Base-by-base conservation (phyloP, 805 yeast genomes). In the Cyberlindnera mycetangii region DNA sequence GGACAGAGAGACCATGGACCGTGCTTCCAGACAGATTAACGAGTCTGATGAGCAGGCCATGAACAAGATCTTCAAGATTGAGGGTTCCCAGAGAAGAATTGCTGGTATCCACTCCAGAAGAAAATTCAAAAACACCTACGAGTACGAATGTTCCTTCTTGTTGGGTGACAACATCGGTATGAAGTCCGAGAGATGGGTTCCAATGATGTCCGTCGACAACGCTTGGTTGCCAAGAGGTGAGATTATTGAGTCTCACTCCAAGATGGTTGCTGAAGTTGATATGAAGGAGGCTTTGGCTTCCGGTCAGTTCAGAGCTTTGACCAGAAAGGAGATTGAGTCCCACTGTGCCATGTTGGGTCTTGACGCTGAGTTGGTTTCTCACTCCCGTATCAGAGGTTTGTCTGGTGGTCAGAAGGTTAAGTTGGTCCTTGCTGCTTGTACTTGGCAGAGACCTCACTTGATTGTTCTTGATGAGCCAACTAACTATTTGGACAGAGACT, bases 391-490 rank as follows among this genome's bases (percentile, higher is more conserved):
- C 75, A 90, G 97, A 82, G 98, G 99, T 87, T 83, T 93, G 68
- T 93, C 99, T 63, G 99, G 99, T 85, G 99, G 99, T 81, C 99
- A 93, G 83, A 93, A 93, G 85, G 99, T 93, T 76, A 93, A 93
- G 80, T 86, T 93, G 72, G 99, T 93, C 67, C 79, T 93, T 67
- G 99, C 99, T 75, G 99, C 98, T 75, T 89, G 98, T 85, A 90
- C 98, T 51, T 93, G 99, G 99, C 97, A 92, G 81, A 92, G 98
- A 83, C 99, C 99, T 70, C 99, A 93, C 73, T 82, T 93, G 79
- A 90, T 93, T 65, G 99, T 93, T 63, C 86, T 93, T 74, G 99
- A 93, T 79, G 99, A 92, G 82, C 99, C 99, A 77, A 93, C 99
- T 67, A 92, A 92, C 79, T 93, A 92, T 77, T 81, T 92, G 80